phyloP scores from a whole-genome alignment of 768 basidiomycete genomes.

The Naganishia vaughanmartiniae region DNA sequence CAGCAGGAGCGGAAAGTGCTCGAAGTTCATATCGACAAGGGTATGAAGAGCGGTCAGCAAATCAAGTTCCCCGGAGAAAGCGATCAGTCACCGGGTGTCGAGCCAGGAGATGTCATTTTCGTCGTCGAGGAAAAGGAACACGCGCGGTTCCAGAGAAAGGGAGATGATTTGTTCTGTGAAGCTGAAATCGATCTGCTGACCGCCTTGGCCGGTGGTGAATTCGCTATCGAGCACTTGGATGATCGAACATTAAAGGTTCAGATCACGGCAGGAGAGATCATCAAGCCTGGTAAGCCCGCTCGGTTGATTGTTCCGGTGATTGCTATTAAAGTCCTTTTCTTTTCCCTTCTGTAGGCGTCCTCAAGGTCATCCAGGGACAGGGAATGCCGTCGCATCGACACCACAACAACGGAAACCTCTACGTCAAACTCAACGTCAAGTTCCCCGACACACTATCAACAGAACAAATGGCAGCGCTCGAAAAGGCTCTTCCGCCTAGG shows the following conservation, averaged over 20 bases:
- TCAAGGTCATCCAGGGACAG: conserved; percentile 88
- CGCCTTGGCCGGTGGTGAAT: conserved; percentile 85
- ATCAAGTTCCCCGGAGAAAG: conserved; percentile 85
- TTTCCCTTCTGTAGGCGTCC: conserved; percentile 60
- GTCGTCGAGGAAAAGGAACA: conserved; percentile 93
- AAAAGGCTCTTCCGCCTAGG: conserved; percentile 80
- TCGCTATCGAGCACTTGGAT: conserved; percentile 87
- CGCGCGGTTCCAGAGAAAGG: conserved; percentile 69
- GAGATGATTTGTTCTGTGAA: conserved; percentile 79
- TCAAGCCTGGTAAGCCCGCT: conserved; percentile 75
- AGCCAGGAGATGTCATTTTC: conserved; percentile 93
- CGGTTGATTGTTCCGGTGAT: conserved; percentile 1
- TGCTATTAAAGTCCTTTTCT: background rate
- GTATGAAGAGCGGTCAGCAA: conserved; percentile 91
- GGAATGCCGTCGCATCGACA: conserved; percentile 99
- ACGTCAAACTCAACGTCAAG: conserved; percentile 75
- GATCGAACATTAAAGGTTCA: conserved; percentile 81
- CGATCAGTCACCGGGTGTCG: conserved; percentile 84
- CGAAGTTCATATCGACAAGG: conserved; percentile 79
- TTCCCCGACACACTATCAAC: conserved; percentile 83
- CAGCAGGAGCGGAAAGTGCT: conserved; percentile 68
- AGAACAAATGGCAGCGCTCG: conserved; percentile 67
- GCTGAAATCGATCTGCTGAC: conserved; percentile 91
- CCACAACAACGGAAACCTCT: conserved; percentile 93
- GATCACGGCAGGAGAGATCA: conserved; percentile 78